Base-by-base conservation (phyloP, 192 early-diverging fungal genomes). In the Piromyces finnis region DNA sequence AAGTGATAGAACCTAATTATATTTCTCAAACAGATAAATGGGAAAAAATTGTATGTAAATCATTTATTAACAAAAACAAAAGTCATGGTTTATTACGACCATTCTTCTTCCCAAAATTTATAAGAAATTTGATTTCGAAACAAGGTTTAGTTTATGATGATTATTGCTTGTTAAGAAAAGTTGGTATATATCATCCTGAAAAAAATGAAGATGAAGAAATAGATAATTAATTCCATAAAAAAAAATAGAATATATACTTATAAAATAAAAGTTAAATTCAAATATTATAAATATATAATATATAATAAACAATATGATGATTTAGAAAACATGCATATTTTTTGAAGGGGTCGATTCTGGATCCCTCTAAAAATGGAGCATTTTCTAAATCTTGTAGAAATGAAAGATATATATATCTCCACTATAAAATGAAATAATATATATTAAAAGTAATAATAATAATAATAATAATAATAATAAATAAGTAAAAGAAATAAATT, bases 21-120 rank as follows among this genome's bases (percentile, higher is more conserved):
- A 84, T 89, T 17, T 79, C 85, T 28, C 86, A 90, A 81, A 87
- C 84, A 29, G 81, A 85, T 14, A 81, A 79, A 11, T 95, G 94
- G 94, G 87, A 88, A 13, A 81, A 82, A 17, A 28, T 93, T 28
- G 78, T 81, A 6, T 95, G 94, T 82, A 81, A 83, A 36, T 91
- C 85, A 28, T 92, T 91, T 81, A 81, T 95, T 77, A 92, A 95
- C 83, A 85, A 89, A 7, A 85, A 83, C n/a, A 82, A 83, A 30
- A 83, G 87, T n/a, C 78, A 84, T 51, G 83, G 84, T 28, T 80
- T 89, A 81, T 81, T 87, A 30, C 79, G 91, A 26, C 85, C 90
- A 22, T 89, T 92, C 51, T 91, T 87, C 85, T 82, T 90, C 17
- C 90, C 87, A 3, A 84, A 77, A 18, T 18, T 27, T 29, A 16